Percentiles rank a stretch among this genome's conserved stretches.
These are phyloP conservation scores for Halophytophthora batemanensis DNA, from an alignment of 352 stramenopile species.

Conservation along the genomic window DNA sequence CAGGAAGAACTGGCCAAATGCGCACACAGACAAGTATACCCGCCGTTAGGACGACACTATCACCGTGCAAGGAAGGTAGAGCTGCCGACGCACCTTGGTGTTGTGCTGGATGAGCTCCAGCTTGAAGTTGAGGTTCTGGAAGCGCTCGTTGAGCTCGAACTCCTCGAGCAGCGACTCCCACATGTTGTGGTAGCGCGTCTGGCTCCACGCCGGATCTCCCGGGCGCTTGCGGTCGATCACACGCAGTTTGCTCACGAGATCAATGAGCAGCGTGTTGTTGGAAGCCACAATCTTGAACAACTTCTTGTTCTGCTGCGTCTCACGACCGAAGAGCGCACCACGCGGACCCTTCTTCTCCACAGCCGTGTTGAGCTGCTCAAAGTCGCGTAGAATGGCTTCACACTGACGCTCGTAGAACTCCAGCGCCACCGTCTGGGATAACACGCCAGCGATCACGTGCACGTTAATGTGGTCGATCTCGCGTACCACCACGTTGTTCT, in stretches of 20 bases:
- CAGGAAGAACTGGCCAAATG: constrained; percentile 91
- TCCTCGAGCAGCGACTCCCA: constrained; percentile 87
- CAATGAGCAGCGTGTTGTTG: constrained; percentile 96
- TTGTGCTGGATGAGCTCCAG: constrained; percentile 97
- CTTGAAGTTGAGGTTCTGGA: constrained; percentile 97
- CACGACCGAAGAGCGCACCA: constrained; percentile 68
- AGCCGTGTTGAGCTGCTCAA: constrained; percentile 91
- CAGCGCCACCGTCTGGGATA: constrained; percentile 95
- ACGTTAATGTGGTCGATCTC: constrained; percentile 85
- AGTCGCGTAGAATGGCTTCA: constrained; percentile 93
- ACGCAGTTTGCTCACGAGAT: constrained; percentile 95
- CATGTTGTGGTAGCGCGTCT: constrained; percentile 93
- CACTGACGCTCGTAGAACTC: constrained; percentile 96
- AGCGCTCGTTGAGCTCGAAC: constrained; percentile 93
- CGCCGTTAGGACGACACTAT: background rate
- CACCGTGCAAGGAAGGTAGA: constrained; percentile 2
- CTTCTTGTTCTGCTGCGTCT: constrained; percentile 75
- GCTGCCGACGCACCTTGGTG: constrained; percentile 82
- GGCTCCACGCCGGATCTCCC: constrained; percentile 93
- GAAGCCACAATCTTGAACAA: constrained; percentile 91
- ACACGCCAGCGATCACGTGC: constrained; percentile 93
- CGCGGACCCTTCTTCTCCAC: constrained; percentile 76
- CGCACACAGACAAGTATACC: background rate
- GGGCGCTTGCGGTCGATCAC: constrained; percentile 93
- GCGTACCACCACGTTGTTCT: constrained; percentile 80